Evolutionary conservation across 1,284 basidiomycete genomes (phyloP), one percentile per base, ranked within the genome.

Genomic region (Pseudozyma pruni): DNA sequence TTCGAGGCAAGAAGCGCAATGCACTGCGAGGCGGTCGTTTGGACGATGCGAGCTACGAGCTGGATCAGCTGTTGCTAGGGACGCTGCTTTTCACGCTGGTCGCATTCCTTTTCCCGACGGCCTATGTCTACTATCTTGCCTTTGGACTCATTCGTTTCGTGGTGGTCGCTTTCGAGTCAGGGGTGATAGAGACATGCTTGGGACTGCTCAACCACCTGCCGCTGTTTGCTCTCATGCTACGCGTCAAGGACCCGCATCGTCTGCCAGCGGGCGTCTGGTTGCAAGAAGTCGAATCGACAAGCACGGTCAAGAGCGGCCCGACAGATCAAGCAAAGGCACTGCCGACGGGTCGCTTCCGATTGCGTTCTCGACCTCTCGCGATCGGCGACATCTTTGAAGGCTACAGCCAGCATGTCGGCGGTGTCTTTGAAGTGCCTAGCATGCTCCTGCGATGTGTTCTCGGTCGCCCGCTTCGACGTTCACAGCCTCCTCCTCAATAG

Each of bases 61-160:
- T 95, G 23, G 95, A 98, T 81, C 94, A 97, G 81, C 87, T 98
- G 11, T 86, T 98, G 27, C 89, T 98, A 27, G 95, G 95, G 14
- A 95, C 95, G 0, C 90, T 98, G 39, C 86, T 98, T 22, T 98
- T 98, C 84, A 97, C 94, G 0, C 86, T 97, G 16, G 86, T 93
- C 4, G 89, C 90, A 0, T 97, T 98, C 81, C 86, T 98, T 5
- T 90, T 92, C 55, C 95, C 96, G 1, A 98, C 96, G 0, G 88
- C 95, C 2, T 79, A 91, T 23, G 90, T 89, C 0, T 98, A 95
- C 81, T 93, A 94, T 71, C 83, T 88, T 0, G 84, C 94, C 0
- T 95, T 97, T 71, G 90, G 90, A 3, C 64, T 88, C 54, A 91
- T 93, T 56, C 81, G 88, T 76, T 34, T 55, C 23, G 58, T 40